Conservation (phyloP, 768 basidiomycete genomes). For the Multifurca ochricompacta region DNA sequence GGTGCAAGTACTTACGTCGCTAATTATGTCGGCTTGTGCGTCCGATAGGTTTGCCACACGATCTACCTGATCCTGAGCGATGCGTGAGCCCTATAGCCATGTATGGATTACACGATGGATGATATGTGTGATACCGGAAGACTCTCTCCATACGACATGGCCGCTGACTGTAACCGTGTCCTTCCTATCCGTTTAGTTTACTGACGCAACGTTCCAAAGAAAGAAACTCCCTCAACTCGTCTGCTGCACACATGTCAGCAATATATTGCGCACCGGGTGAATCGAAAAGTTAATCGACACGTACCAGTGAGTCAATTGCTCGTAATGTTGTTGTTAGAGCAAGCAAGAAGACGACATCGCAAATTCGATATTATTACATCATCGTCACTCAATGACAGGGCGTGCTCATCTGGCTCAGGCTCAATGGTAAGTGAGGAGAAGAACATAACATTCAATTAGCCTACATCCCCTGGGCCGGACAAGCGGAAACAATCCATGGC, state of each 20-base stretch:
- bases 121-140: constrained; percentile 14
- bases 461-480: background rate
- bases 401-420: too few relatives aligned
- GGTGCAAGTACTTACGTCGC: constrained; percentile 8
- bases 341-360: too few relatives aligned
- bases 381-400: background rate
- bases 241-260: background rate
- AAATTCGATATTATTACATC: constrained; percentile 1
- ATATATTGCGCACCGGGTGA: background rate
- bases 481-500: background rate
- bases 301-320: background rate
- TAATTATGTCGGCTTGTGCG: constrained; percentile 15
- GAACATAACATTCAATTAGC: too few relatives aligned
- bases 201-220: background rate
- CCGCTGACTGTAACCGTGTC: background rate
- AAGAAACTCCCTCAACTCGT: background rate
- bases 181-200: constrained; percentile 1
- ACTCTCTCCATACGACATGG: constrained; percentile 21
- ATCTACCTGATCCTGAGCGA: constrained; percentile 19
- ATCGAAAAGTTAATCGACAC: background rate
- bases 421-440: too few relatives aligned
- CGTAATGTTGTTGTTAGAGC: background rate
- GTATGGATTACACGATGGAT: background rate
- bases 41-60: constrained; percentile 23
- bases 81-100: background rate